These are phyloP conservation scores for Echeveria elegans DNA, from an alignment of 164 flowering plant genomes.

Conservation along the genomic window DNA sequence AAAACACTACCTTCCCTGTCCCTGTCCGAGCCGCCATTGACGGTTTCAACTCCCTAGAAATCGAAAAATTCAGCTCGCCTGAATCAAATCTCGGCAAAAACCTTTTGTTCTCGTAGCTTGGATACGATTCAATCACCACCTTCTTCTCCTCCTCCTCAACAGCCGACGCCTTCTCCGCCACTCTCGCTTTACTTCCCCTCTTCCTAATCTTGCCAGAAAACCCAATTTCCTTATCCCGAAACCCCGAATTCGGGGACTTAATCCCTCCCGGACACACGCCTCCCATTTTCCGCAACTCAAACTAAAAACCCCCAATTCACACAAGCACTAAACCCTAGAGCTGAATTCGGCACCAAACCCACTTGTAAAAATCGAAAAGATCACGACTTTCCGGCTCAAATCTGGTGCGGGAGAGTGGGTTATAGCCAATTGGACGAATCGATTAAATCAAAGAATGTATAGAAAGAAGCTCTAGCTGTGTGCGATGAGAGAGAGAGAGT, in stretches of 20 bases:
- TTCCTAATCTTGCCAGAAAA: conserved; percentile 31
- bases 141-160: conserved; percentile 9
- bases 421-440: background rate
- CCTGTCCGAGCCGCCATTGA: conserved; percentile 30
- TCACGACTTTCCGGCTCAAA: background rate
- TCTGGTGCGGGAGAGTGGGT: background rate
- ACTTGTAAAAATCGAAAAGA: background rate
- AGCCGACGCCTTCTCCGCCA: background rate
- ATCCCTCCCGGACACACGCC: conserved; percentile 48
- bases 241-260: conserved; percentile 11
- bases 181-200: background rate
- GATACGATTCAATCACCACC: conserved; percentile 13
- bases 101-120: conserved; percentile 4
- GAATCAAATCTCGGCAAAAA: conserved; percentile 19
- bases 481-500: background rate
- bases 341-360: background rate
- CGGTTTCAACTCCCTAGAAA: conserved; percentile 46
- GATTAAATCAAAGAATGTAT: background rate
- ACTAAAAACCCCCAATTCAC: background rate
- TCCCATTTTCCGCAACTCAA: conserved; percentile 30
- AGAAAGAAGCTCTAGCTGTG: background rate
- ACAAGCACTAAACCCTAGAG: background rate
- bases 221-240: conserved; percentile 14
- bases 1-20: conserved; percentile 25
- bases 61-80: conserved; percentile 19